Percentiles rank a stretch among this genome's conserved stretches.
Evolutionary conservation across 176 grass and related monocot species (phyloP).

Genomic region (Stipa capillata): DNA sequence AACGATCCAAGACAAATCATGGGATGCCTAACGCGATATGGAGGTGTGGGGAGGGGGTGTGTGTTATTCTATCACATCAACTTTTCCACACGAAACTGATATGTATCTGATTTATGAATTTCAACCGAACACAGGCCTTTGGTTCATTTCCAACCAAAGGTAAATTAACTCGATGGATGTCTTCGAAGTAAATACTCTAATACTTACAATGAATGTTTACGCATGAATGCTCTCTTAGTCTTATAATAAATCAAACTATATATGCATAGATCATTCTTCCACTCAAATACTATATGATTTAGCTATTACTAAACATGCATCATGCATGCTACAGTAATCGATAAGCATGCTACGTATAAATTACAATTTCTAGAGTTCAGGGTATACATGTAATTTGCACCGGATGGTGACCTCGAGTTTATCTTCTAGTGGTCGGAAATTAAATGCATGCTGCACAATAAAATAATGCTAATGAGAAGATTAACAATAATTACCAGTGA

Average conservation of each 20-base stretch:
- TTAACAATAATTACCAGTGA: constrained; percentile 6
- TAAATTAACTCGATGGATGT: too few species aligned
- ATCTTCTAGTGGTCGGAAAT: constrained; percentile 26
- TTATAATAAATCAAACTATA: not conserved
- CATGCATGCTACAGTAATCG: constrained; percentile 6
- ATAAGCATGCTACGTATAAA: constrained; percentile 8
- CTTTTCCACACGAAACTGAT: constrained; percentile 13
- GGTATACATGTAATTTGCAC: not conserved
- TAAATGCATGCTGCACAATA: not conserved
- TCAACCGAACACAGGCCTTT: too few species aligned
- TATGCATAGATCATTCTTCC: not conserved
- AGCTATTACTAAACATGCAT: not conserved
- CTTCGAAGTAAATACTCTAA: not conserved
- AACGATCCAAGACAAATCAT: constrained; percentile 31
- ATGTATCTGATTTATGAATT: too few species aligned
- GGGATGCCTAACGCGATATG: constrained; percentile 36
- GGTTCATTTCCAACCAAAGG: too few species aligned
- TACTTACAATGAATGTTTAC: not conserved
- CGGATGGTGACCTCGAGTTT: constrained; percentile 21
- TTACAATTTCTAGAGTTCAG: not conserved
- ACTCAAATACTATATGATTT: constrained; percentile 6
- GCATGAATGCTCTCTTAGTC: not conserved
- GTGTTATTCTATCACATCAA: constrained; percentile 19
- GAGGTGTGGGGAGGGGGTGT: not conserved
- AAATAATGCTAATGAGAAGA: not conserved